Base-by-base conservation (phyloP, 2,329 filamentous ascomycete genomes). In the Zymoseptoria crescenta region DNA sequence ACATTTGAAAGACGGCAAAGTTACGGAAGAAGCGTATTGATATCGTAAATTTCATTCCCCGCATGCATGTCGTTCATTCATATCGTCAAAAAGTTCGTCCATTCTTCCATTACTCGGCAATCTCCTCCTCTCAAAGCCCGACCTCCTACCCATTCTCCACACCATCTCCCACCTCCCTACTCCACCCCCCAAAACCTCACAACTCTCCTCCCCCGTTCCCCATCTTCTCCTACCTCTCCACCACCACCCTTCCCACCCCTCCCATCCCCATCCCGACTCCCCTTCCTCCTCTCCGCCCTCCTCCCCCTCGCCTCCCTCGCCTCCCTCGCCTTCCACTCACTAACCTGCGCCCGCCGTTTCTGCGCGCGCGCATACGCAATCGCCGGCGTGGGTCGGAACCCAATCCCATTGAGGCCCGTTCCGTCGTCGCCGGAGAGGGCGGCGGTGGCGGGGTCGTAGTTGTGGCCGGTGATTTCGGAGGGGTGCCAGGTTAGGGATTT, bases 331-430 rank as follows among this genome's bases (percentile, higher is more conserved):
- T 79, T 81, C 81, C 83, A 86, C 56, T 85, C 82, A 29, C 76
- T 74, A 49, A 87, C 72, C 68, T 86, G 84, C 70, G 81, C 80
- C 68, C 80, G 78, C 58, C 84, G 76, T 66, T 76, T 80, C 69
- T 83, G 80, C 49, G 78, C 77, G 53, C 83, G 74, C 16, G 79
- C 79, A 72, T 81, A 81, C 1, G 82, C 83, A 29, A 83, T 79
- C 49, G 82, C 80, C 16, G 83, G 77, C 1, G 83, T 86, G 3
- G 84, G 83, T 59, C 78, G 79, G 70, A 86, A 87, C 0, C 84
- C 84, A 58, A 87, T 78, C 1, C 84, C 84, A 65, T 87, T 86
- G 62, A 86, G 80, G 4, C 84, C 84, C 57, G 82, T 81, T 2
- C 83, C 83, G 68, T 87, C 84, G 66, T 86, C 83, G 48, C 79